These are phyloP conservation scores for Leptographium lundbergii DNA, from an alignment of 2,329 filamentous ascomycete genomes.

Conservation along the genomic window DNA sequence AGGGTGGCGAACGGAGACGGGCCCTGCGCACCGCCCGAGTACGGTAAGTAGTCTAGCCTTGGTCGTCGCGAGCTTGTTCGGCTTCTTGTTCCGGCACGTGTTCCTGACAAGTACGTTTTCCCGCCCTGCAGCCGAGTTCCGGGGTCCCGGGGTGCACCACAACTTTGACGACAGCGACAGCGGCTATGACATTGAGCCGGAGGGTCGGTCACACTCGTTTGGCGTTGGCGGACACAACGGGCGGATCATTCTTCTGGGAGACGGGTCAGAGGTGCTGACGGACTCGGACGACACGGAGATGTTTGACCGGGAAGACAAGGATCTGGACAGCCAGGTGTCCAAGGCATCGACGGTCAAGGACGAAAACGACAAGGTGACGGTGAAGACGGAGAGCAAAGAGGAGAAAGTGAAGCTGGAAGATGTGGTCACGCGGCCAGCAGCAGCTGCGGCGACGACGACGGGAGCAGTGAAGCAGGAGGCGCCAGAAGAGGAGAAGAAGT, in stretches of 20 bases:
- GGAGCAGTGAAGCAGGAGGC: background rate
- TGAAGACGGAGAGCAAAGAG: background rate
- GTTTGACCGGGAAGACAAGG: conserved; percentile 88
- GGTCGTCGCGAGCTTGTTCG: conserved; percentile 21
- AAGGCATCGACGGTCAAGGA: conserved; percentile 35
- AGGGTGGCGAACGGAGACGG: conserved; percentile 94
- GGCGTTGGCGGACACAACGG: conserved; percentile 61
- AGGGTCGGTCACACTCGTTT: conserved; percentile 50
- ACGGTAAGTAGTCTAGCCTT: conserved; percentile 57
- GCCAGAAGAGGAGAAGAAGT: background rate
- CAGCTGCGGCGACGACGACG: background rate
- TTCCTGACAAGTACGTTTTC: conserved; percentile 15
- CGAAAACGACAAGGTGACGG: background rate
- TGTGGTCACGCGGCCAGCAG: too few relatives aligned
- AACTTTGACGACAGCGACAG: conserved; percentile 71
- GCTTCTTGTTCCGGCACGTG: background rate
- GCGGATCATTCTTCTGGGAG: conserved; percentile 86
- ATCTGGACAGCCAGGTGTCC: conserved; percentile 71
- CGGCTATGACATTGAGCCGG: conserved; percentile 64
- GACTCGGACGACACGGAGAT: conserved; percentile 85
- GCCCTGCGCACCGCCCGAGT: conserved; percentile 96
- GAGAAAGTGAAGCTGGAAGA: background rate
- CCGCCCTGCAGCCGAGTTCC: conserved; percentile 58
- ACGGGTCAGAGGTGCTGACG: conserved; percentile 84
- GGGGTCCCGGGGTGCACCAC: conserved; percentile 69